Conservation (phyloP, 805 yeast genomes). For the Blastobotrys mokoenaii region DNA sequence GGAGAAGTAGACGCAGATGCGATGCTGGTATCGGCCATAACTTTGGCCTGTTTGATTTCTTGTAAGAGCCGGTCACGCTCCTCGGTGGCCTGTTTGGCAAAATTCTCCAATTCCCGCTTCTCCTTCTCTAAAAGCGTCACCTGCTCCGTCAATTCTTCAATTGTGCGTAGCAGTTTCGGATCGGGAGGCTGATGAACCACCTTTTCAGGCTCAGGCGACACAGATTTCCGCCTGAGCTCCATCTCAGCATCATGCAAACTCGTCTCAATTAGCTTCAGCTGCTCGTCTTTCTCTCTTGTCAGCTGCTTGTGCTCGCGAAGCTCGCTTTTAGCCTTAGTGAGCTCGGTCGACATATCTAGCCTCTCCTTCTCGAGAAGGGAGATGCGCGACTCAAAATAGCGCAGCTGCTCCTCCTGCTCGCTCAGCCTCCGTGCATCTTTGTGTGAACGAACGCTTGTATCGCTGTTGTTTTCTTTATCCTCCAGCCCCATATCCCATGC, state of each 20-base stretch:
- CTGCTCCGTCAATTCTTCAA: not conserved
- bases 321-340: not conserved
- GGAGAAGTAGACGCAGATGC: not conserved
- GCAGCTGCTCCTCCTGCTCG: conserved; percentile 2
- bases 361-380: not conserved
- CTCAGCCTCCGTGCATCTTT: not conserved
- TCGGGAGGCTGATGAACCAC: not conserved
- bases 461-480: too few species aligned
- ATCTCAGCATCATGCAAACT: not conserved
- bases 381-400: not conserved
- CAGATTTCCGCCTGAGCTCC: not conserved
- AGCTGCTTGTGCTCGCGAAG: conserved; percentile 1
- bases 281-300: not conserved
- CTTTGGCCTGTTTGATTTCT: not conserved
- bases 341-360: not conserved
- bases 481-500: too few species aligned
- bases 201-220: not conserved
- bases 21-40: not conserved
- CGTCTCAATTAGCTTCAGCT: not conserved
- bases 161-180: not conserved
- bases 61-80: not conserved
- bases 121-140: not conserved
- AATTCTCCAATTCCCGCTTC: not conserved
- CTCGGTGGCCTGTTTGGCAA: not conserved
- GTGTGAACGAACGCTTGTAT: not conserved